phyloP scores from a whole-genome alignment of 2,329 filamentous ascomycete species.

The Rugonectria rugulosa region DNA sequence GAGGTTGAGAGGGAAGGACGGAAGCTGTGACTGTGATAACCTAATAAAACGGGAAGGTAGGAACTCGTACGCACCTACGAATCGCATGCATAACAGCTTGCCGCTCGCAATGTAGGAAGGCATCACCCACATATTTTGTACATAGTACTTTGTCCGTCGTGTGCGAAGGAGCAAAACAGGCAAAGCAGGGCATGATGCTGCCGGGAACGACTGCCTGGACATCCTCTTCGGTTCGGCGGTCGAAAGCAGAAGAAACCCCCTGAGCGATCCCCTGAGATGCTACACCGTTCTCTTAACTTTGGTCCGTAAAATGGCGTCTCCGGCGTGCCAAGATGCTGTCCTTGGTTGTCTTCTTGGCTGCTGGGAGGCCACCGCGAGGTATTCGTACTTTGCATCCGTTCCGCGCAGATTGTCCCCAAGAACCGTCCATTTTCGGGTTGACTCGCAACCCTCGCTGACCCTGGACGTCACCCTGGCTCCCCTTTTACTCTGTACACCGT shows the following conservation, averaged over 20 bases:
- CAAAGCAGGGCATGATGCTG: too few relatives aligned
- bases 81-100: background rate
- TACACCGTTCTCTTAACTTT: too few relatives aligned
- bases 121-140: too few relatives aligned
- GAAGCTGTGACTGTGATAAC: background rate
- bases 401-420: too few relatives aligned
- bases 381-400: background rate
- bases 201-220: too few relatives aligned
- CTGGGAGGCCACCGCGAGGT: background rate
- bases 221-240: too few relatives aligned
- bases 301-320: background rate
- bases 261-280: too few relatives aligned
- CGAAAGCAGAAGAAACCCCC: too few relatives aligned
- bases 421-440: too few relatives aligned
- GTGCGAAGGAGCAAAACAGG: too few relatives aligned
- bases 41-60: background rate
- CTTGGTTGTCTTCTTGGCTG: background rate
- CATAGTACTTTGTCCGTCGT: too few relatives aligned
- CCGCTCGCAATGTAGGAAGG: background rate
- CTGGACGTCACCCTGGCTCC: background rate
- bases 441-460: too few relatives aligned
- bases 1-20: background rate
- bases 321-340: background rate
- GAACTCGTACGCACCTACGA: background rate
- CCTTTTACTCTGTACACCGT: slow-evolving; percentile 2